These are phyloP conservation scores for Rhamnella rubrinervis DNA, from an alignment of 331 rosid genomes.

Conservation along the genomic window DNA sequence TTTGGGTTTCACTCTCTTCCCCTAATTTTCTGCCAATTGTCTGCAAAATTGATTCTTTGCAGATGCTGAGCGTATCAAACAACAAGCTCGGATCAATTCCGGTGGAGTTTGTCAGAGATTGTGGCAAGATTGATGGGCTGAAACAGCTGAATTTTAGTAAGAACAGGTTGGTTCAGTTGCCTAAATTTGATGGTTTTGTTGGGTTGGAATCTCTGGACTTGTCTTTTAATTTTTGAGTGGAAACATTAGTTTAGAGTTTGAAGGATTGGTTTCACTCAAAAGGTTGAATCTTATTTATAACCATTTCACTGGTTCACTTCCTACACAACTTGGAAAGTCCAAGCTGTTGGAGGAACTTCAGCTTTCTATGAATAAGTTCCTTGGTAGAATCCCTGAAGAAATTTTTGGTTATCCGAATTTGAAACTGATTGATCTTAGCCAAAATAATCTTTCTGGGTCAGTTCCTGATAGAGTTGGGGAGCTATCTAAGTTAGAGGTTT, in stretches of 20 bases:
- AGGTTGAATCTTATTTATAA: slow-evolving; percentile 49
- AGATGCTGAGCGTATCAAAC: slow-evolving; percentile 53
- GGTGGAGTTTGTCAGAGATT: slow-evolving; percentile 37
- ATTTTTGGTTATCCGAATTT: slow-evolving; percentile 37
- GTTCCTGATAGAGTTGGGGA: slow-evolving; percentile 43
- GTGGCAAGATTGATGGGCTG: slow-evolving; percentile 49
- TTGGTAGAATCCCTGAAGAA: slow-evolving; percentile 44
- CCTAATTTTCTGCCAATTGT: slow-evolving; percentile 41
- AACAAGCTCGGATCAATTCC: slow-evolving; percentile 43
- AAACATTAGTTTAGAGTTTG: slow-evolving; percentile 33
- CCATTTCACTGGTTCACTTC: slow-evolving; percentile 41
- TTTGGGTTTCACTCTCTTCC: slow-evolving; percentile 35
- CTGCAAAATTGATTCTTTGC: slow-evolving; percentile 60
- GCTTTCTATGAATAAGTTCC: slow-evolving; percentile 41
- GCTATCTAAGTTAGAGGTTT: slow-evolving; percentile 53
- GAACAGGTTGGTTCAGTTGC: slow-evolving; percentile 42
- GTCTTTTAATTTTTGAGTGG: slow-evolving; percentile 45
- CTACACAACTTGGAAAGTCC: slow-evolving; percentile 46
- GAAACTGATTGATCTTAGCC: slow-evolving; percentile 48
- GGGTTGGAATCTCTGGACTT: slow-evolving; percentile 61
- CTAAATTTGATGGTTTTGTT: slow-evolving; percentile 54
- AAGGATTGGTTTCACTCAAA: slow-evolving; percentile 46
- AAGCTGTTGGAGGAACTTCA: slow-evolving; percentile 50
- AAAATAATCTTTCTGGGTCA: slow-evolving; percentile 26
- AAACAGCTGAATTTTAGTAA: slow-evolving; percentile 50